Conservation (phyloP, 2,329 filamentous ascomycete species). For the Colletotrichum sp. region DNA sequence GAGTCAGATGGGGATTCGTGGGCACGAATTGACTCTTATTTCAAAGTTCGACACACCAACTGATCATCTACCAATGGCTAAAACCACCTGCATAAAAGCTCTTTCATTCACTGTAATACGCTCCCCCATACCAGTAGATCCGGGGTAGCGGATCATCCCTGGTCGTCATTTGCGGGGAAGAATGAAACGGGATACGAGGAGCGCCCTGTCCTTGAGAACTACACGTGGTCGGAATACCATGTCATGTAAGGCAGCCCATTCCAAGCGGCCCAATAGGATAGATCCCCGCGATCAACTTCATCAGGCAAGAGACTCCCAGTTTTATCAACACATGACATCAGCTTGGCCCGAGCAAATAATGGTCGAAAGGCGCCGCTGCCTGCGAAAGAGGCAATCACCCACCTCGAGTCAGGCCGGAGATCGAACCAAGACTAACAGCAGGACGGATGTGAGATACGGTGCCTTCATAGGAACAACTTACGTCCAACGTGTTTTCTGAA, state of each 20-base stretch:
- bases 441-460: neutral
- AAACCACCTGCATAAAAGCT: neutral
- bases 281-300: neutral
- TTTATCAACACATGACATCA: neutral
- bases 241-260: neutral
- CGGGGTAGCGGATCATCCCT: neutral
- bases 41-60: neutral
- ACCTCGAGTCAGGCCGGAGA: accelerated
- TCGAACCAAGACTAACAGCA: neutral
- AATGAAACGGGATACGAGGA: neutral
- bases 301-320: accelerated
- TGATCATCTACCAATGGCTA: neutral
- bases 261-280: neutral
- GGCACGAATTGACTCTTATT: neutral
- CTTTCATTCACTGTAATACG: neutral
- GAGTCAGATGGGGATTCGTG: accelerated
- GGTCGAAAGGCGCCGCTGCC: neutral
- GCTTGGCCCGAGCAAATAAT: neutral
- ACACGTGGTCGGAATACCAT: neutral
- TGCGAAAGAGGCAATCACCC: accelerated
- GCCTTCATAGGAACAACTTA: too few relatives aligned
- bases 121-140: neutral
- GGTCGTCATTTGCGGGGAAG: neutral
- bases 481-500: too few relatives aligned
- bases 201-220: neutral